Base-by-base conservation (phyloP, 2,329 filamentous ascomycete species). In the Dryadomyces quercus-mongolicae region DNA sequence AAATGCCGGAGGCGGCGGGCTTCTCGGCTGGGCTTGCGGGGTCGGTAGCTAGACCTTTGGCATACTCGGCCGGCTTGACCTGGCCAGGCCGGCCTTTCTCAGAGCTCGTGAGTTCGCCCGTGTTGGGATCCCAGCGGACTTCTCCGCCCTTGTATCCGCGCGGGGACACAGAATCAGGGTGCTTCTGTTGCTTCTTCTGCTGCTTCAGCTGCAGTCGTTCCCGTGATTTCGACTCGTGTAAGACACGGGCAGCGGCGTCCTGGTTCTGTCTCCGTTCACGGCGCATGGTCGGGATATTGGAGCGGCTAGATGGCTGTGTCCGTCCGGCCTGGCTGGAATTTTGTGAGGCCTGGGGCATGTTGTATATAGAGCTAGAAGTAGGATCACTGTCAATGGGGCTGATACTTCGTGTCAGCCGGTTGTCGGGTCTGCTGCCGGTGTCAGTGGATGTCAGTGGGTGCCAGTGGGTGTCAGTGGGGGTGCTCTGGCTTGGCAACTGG, bases 81-180 rank as follows among this genome's bases (percentile, higher is more conserved):
- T 80, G 78, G 43, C 75, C 75, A 25, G 76, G 70, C 55, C 74
- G 78, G 15, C 81, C 81, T 49, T 70, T 74, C 20, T 74, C 67
- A 54, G 70, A 76, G n/a, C 71, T 75, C 5, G 79, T 83, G 43
- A 81, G 78, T 62, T 86, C 83, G 9, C 81, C 83, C 3, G 84
- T 84, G 63, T 78, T 80, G 49, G 77, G 77, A 67, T 88, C 82
- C 82, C 82, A 86, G 59, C 73, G 70, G 21, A 73, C 74, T 56
- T 76, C 72, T 51, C 67, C 65, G 36, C 63, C 64, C 48, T 66
- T 62, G 40, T 61, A 62, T n/a, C 57, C 57, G 7, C 59, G 58
- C 22, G 25, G 55, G 2, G 57, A 57, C 16, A 52, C 54, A 1
- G 50, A 36, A 7, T 49, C 55, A 10, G 50, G 55, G 20, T 56